These are phyloP conservation scores for Pyrrhoderma noxium DNA, from an alignment of 1,284 basidiomycete genomes.

Conservation along the genomic window DNA sequence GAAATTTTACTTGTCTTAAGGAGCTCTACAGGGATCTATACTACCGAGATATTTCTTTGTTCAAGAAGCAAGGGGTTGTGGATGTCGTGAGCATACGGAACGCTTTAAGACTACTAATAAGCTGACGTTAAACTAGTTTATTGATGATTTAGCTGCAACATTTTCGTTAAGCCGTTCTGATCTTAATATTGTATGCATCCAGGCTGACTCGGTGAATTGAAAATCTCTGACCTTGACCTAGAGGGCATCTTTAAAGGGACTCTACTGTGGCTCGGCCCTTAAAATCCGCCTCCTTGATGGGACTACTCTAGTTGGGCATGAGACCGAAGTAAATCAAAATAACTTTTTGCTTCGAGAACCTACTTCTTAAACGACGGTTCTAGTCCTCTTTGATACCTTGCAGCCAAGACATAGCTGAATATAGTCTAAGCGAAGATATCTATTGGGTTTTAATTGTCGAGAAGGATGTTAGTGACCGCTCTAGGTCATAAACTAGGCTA, in stretches of 20 bases:
- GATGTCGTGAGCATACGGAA: slow-evolving; percentile 46
- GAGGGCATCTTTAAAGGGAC: slow-evolving; percentile 84
- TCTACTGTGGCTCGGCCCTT: slow-evolving; percentile 65
- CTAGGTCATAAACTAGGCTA: not conserved
- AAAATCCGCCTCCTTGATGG: slow-evolving; percentile 51
- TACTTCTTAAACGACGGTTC: not conserved
- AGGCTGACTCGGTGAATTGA: not conserved
- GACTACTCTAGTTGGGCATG: slow-evolving; percentile 40
- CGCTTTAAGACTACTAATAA: not conserved
- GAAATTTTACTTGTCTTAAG: not conserved
- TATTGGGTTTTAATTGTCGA: slow-evolving; percentile 83
- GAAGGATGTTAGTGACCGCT: slow-evolving; percentile 66
- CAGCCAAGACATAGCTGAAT: slow-evolving; percentile 57
- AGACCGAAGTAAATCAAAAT: slow-evolving; percentile 45
- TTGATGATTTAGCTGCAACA: slow-evolving; percentile 84
- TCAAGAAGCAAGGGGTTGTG: slow-evolving; percentile 65
- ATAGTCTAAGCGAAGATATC: slow-evolving; percentile 47
- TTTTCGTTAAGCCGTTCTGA: slow-evolving; percentile 66
- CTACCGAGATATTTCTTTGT: slow-evolving; percentile 76
- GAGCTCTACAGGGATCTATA: slow-evolving; percentile 63
- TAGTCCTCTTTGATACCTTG: slow-evolving; percentile 73
- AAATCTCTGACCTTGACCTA: slow-evolving; percentile 29
- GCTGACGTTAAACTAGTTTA: slow-evolving; percentile 46
- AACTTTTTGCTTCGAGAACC: not conserved
- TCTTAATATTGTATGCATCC: slow-evolving; percentile 59